Percentiles rank a stretch among this genome's conserved stretches.
Conservation (phyloP, 495 filamentous ascomycete species). For the Penicillium canescens region DNA sequence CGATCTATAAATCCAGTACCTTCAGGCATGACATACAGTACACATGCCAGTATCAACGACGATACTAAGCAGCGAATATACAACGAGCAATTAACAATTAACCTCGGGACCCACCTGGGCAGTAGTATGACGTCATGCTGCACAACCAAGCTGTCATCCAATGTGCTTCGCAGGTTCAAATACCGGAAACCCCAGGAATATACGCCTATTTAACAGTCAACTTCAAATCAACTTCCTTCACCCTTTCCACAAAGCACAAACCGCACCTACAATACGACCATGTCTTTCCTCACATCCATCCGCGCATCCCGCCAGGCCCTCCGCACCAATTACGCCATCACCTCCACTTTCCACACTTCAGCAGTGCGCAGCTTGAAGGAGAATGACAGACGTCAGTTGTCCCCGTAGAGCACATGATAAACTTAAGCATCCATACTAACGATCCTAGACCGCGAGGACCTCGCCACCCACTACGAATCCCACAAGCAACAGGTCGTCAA, state of each 20-base stretch:
- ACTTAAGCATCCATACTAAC: not conserved
- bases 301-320: slow-evolving; percentile 25
- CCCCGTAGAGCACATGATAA: too few species aligned
- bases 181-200: too few species aligned
- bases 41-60: too few species aligned
- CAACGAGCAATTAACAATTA: too few species aligned
- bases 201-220: too few species aligned
- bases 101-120: too few species aligned
- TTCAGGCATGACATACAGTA: too few species aligned
- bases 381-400: slow-evolving; percentile 31
- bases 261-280: slow-evolving; percentile 7
- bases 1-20: too few species aligned
- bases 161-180: too few species aligned
- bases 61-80: too few species aligned
- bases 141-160: too few species aligned
- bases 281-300: slow-evolving; percentile 36
- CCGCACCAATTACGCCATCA: slow-evolving; percentile 12
- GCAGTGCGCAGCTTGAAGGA: slow-evolving; percentile 34
- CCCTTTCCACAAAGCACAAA: not conserved
- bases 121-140: too few species aligned
- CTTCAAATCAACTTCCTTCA: not conserved
- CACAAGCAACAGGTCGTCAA: slow-evolving; percentile 72
- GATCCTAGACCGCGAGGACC: slow-evolving; percentile 40
- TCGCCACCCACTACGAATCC: slow-evolving; percentile 54
- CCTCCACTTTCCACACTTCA: slow-evolving; percentile 33